Base-by-base conservation (phyloP, 1,284 basidiomycete species). In the Sporisorium sorghi region DNA sequence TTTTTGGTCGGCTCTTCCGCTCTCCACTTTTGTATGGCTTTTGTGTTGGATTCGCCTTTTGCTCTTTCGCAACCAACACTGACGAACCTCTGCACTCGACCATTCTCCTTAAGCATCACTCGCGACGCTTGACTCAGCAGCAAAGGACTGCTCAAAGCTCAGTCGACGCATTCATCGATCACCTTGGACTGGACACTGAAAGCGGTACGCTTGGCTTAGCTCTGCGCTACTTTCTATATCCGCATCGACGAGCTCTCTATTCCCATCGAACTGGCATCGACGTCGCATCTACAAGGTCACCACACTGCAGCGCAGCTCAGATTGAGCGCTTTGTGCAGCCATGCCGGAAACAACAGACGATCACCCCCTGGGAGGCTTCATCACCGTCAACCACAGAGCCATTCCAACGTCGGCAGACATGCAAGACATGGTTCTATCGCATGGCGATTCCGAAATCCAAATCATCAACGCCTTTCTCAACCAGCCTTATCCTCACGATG, bases 281-380 rank as follows among this genome's bases (percentile, higher is more conserved):
- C n/a, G n/a, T 37, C 35, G 35, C 32, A 33, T 33, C 24, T 12
- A 1, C 3, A 46, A 24, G 24, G 4, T 26, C 24, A 24, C 15
- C 1, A 15, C 24, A 26, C 43, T 2, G 17, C 6, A 26, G 23
- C 24, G 23, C 44, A 12, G 44, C n/a, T n/a, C n/a, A n/a, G n/a
- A 17, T n/a, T 8, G 19, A 26, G 10, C 11, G 14, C 19, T 28
- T 35, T n/a, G 21, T 30, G 17, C 40, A 33, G 19, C 33, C 32
- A 68, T 69, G 60, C 56, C 66, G 5, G 66, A 63, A 23, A 35
- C 54, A 19, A 58, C 66, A 8, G 56, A 55, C 28, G 40, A 43
- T 19, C 55, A 19, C 4, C 46, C 47, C 24, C 52, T 58, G 28
- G 46, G 44, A 44, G 51, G 42, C 11, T 52, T 69, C 39, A 48